These are phyloP conservation scores for Beta lomatogona DNA, from an alignment of 179 eudicot species.

Conservation along the genomic window DNA sequence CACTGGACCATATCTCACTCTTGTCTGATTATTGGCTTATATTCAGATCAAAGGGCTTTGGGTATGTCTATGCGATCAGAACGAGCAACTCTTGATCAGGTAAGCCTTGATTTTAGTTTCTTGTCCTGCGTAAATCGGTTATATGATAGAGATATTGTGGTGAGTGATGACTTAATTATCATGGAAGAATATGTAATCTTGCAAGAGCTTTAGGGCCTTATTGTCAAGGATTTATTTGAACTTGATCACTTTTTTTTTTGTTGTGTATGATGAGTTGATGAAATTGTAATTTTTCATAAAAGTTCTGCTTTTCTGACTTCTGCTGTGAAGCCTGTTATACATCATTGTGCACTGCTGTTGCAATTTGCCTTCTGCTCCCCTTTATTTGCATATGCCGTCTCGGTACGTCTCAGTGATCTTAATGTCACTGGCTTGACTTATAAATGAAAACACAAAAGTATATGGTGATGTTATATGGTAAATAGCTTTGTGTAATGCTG, in stretches of 20 bases:
- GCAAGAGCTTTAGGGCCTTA: neutral
- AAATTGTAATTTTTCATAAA: neutral
- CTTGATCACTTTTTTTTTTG: neutral
- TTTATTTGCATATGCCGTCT: neutral
- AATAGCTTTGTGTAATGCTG: neutral
- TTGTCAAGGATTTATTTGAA: neutral
- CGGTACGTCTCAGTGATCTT: neutral
- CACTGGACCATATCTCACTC: conserved; percentile 10
- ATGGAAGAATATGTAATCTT: neutral
- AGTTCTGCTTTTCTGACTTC: neutral
- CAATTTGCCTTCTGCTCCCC: neutral
- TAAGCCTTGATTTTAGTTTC: conserved; percentile 21
- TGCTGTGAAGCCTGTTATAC: neutral
- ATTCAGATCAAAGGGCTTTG: conserved; percentile 96
- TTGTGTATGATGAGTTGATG: neutral
- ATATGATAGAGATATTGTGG: neutral
- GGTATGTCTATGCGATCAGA: conserved; percentile 99
- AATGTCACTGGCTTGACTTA: neutral
- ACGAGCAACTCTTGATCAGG: conserved; percentile 93
- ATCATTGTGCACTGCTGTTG: neutral
- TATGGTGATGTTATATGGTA: neutral
- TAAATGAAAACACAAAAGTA: neutral
- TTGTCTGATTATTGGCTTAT: conserved; percentile 11
- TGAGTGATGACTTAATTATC: too few relatives aligned
- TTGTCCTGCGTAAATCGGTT: neutral